phyloP scores from a whole-genome alignment of 2,329 filamentous ascomycete species.

The Neonectria hederae region DNA sequence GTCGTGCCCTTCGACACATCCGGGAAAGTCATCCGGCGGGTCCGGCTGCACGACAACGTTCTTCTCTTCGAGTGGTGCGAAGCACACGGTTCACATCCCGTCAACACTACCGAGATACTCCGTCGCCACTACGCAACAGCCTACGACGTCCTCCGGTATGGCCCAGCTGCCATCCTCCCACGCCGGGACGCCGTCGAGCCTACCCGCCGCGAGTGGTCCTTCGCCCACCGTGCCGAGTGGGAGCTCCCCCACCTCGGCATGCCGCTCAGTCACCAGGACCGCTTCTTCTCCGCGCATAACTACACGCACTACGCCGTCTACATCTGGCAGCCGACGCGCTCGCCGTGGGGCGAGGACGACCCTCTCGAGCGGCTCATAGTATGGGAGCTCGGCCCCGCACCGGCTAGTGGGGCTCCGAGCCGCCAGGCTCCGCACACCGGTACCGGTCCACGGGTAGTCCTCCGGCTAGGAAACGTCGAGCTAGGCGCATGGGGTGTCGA shows the following conservation, averaged over 20 bases:
- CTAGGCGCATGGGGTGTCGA: constrained; percentile 63
- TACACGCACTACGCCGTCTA: constrained; percentile 69
- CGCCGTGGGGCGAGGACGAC: constrained; percentile 62
- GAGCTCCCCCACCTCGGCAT: constrained; percentile 47
- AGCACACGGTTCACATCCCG: constrained; percentile 46
- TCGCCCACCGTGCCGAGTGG: constrained; percentile 67
- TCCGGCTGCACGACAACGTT: constrained; percentile 62
- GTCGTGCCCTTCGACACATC: constrained; percentile 61
- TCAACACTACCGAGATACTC: constrained; percentile 60
- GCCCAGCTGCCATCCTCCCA: constrained; percentile 12
- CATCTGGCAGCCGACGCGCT: constrained; percentile 67
- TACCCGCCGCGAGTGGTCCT: constrained; percentile 47
- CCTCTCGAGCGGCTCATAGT: constrained; percentile 67
- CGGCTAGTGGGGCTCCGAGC: constrained; percentile 24
- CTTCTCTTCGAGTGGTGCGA: constrained; percentile 56
- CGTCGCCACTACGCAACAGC: constrained; percentile 69
- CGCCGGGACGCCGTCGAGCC: background rate
- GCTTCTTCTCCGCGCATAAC: constrained; percentile 71
- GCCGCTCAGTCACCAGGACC: constrained; percentile 62
- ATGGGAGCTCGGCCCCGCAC: constrained; percentile 64
- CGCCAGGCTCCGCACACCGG: background rate
- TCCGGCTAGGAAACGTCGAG: constrained; percentile 57
- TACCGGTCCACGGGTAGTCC: constrained; percentile 44
- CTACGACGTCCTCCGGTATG: constrained; percentile 57
- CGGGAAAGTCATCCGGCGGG: constrained; percentile 62